Evolutionary conservation across 2,329 filamentous ascomycete species (phyloP), one percentile per base, ranked within the genome.

Genomic region (Nothopassalora personata): DNA sequence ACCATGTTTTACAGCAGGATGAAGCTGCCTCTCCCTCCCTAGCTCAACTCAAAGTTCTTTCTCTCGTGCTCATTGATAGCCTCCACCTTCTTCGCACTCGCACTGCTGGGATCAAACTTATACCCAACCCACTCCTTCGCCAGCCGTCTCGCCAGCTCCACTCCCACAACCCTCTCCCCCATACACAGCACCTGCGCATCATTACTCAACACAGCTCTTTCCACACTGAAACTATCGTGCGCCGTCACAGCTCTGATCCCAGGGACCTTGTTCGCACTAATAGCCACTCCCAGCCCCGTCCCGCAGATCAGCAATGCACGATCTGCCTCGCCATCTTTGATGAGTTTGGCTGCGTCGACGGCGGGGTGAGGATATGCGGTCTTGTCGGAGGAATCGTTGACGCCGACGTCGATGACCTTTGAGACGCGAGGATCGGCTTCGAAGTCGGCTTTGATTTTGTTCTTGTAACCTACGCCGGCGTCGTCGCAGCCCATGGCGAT

Each of bases 161-260:
- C 73, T 0, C 91, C 90, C 48, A 95, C 83, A 0, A 95, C 90
- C 23, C 90, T 79, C 81, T 95, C 88, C 0, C 90, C 90, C 80
- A 95, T 87, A 72, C 91, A 95, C 62, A 95, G 77, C 33, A 95
- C 90, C 76, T 96, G 90, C 3, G 90, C 89, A 72, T 95, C 87
- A 74, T 95, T 95, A 77, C 87, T 91, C 69, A 93, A 76, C 10
- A 95, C 83, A 19, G 88, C 86, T 53, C 90, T 79, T 80, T 95
- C 90, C 5, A 95, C 89, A 57, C 83, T 87, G 79, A 92, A 96
- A 65, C 86, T 87, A 72, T 95, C 91, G 73, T 96, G 91, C 1
- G 91, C 91, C 5, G 90, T 95, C 18, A 95, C 91, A n/a, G 91
- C 91, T 27, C 90, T 81, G 61, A 95, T 85, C 5, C 90, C 90